Evolutionary conservation across 495 filamentous ascomycete species (phyloP).

Genomic region (Neurospora terricola): DNA sequence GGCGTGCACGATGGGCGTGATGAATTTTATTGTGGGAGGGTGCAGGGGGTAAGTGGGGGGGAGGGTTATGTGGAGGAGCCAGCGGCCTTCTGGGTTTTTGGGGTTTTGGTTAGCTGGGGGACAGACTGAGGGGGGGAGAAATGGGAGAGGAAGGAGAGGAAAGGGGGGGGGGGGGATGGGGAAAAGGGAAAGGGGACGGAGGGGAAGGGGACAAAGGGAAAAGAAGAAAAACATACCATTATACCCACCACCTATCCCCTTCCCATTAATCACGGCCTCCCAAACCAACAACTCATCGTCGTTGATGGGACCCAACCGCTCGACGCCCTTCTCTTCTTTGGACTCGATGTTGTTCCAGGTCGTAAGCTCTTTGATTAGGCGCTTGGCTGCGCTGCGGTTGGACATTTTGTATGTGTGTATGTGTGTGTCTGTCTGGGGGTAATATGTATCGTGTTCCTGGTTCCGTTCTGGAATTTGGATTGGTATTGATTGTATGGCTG

Average conservation of each 20-base stretch:
- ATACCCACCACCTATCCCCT: slow-evolving; percentile 52
- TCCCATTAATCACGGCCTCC: slow-evolving; percentile 72
- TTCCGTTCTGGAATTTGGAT: not conserved
- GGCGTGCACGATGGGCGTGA: slow-evolving; percentile 74
- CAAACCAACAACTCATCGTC: slow-evolving; percentile 66
- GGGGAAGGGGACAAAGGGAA: not conserved
- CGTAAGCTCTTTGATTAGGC: slow-evolving; percentile 33
- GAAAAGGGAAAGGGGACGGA: too few relatives aligned
- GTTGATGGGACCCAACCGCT: slow-evolving; percentile 55
- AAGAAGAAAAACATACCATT: slow-evolving; percentile 42
- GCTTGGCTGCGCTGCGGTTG: slow-evolving; percentile 26
- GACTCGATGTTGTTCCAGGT: slow-evolving; percentile 29
- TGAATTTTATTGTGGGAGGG: slow-evolving; percentile 69
- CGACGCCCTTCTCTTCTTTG: slow-evolving; percentile 31
- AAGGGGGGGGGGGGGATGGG: not conserved
- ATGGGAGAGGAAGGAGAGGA: not conserved
- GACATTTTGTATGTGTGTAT: not conserved
- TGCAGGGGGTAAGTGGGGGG: slow-evolving; percentile 68
- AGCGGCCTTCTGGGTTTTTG: slow-evolving; percentile 58
- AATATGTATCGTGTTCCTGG: not conserved
- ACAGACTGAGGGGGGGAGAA: not conserved
- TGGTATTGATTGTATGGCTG: not conserved
- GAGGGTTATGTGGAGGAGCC: slow-evolving; percentile 69
- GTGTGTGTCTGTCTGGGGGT: not conserved
- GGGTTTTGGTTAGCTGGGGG: not conserved